Evolutionary conservation across 345 rosid species (phyloP), one percentile per base, ranked within the genome.

Genomic region (Murraya koenigii): DNA sequence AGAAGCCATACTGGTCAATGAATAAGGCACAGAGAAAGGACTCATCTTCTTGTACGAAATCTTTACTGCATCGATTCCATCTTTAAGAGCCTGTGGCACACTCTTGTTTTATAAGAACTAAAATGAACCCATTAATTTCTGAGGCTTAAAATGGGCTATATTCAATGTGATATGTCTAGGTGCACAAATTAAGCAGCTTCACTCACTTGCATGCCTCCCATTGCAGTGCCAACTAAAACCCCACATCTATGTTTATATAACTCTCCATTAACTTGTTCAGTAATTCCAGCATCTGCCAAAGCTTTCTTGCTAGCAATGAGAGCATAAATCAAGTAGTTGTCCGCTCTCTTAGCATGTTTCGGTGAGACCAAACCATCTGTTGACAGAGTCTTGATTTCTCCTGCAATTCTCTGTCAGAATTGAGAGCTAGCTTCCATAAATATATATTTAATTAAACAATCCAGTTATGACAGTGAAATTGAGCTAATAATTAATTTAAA

Each of bases 271-370:
- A 84, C 85, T 67, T 86, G 86, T 70, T 82, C 86, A 9, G 87
- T 85, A 44, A 89, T 77, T 65, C 90, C 90, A 54, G 85, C 89
- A 86, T 89, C 85, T 11, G 79, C 88, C 83, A 89, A 79, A 71
- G 92, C 92, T 82, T 86, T 89, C 83, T 89, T 89, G 30, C 90
- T 88, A 54, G 90, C 90, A 64, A 83, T 86, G 47, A 89, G 85
- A 83, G 84, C 81, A 79, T 87, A 89, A 75, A 87, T 86, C 90
- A 89, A 83, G 86, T 83, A 87, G 62, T 84, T 87, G 65, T 89
- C 90, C 87, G 84, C 84, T 78, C 92, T 86, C 84, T 82, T 89
- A 1, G 89, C 80, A 52, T 86, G 77, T 61, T 89, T 89, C 32
- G 90, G 89, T 70, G 87, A 73, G 66, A 89, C 80, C 87, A 83